Percentiles rank a stretch among this genome's conserved stretches.
Evolutionary conservation across 352 stramenopile species (phyloP).

Genomic region (Thalassiosira mediterranea): DNA sequence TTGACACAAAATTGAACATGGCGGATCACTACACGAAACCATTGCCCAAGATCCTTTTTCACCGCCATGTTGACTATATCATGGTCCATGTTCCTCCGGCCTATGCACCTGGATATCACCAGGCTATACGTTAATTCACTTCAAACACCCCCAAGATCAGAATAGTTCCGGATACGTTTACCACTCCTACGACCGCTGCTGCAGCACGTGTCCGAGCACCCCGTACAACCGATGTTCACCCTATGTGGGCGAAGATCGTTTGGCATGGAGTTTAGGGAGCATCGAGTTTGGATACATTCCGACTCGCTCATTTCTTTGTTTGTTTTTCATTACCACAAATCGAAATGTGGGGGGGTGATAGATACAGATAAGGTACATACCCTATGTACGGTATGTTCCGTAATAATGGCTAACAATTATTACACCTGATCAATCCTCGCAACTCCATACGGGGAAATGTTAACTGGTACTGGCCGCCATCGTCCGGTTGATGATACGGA

Average conservation of each 20-base stretch:
- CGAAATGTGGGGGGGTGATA: neutral
- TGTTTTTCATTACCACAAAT: neutral
- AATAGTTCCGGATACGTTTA: neutral
- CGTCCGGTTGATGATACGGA: too few species aligned
- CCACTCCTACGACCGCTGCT: neutral
- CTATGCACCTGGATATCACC: neutral
- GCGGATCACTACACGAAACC: constrained; percentile 38
- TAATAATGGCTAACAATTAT: too few species aligned
- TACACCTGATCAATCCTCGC: too few species aligned
- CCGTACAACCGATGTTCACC: neutral
- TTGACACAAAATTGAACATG: constrained; percentile 32
- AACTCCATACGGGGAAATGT: too few species aligned
- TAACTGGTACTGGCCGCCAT: too few species aligned
- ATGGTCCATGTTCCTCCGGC: constrained; percentile 27
- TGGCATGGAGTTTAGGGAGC: neutral
- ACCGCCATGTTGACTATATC: constrained; percentile 28
- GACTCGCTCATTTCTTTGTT: neutral
- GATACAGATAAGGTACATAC: neutral
- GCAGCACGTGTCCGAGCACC: neutral
- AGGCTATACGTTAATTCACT: neutral
- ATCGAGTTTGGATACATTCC: neutral
- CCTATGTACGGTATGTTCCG: too few species aligned
- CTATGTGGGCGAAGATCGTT: neutral
- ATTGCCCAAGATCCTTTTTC: constrained; percentile 15
- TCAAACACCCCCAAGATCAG: neutral